Base-by-base conservation (phyloP, 2,329 filamentous ascomycete genomes). In the Aspergillus luchuensis region DNA sequence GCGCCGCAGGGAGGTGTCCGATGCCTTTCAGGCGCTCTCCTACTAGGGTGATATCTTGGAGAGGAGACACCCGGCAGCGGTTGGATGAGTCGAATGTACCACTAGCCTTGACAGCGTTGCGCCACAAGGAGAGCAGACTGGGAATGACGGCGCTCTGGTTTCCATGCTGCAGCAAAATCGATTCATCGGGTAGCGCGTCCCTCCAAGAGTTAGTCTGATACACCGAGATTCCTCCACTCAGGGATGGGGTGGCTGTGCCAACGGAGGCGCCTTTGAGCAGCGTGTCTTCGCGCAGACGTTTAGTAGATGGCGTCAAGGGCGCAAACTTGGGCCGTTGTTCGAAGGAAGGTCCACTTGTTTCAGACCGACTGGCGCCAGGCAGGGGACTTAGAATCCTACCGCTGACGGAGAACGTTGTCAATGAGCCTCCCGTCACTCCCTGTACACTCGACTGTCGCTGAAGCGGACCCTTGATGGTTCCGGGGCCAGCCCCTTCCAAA, bases 241-340 rank as follows among this genome's bases (percentile, higher is more conserved):
- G 66, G 2, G 74, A 76, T 10, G 72, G 72, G 30, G 66, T 68
- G 39, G 71, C 62, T 15, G 63, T 59, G 17, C 66, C 68, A 50
- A 69, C 61, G 0, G 70, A 67, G 38, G 45, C 52, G 15, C 79
- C 80, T 59, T 78, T 78, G 47, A 80, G 72, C 17, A 82, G 71
- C 1, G 76, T 74, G 43, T 79, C 78, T 68, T 81, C 79, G 15
- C 78, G 77, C 6, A 79, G 66, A 25, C 78, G 78, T 53, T 79
- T 77, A 7, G 80, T 81, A n/a, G 78, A 78, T 8, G 80, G 80
- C 4, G 80, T 82, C 75, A 81, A 77, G 0, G 79, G 80, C 1
- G 77, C 78, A 60, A 82, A 78, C 49, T 69, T 75, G 13, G 73
- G 65, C 54, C 72, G 71, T 38, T 72, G 74, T 58, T 76, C 73